Base-by-base conservation (phyloP, 345 rosid genomes). In the Limnanthes douglasii region DNA sequence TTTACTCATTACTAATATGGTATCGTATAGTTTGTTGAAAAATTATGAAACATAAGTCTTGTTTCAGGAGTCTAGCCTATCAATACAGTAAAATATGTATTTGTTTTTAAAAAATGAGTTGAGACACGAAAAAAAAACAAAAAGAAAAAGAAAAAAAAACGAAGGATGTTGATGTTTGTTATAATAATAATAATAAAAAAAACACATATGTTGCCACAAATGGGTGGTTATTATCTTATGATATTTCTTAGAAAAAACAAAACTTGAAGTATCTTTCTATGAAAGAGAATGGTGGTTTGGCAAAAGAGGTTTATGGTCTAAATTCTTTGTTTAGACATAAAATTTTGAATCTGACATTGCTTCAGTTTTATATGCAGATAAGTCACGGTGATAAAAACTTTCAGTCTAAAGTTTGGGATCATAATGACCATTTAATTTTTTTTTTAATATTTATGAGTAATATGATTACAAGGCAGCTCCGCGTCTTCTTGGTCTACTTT, bases 381-480 rank as follows among this genome's bases (percentile, higher is more conserved):
- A 48, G 34, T 42, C 88, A 78, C 26, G 72, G 69, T 2, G 79
- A 73, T 9, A 62, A 59, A 51, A 57, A 24, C 47, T 51, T 73
- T 30, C 73, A 75, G 50, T 37, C 66, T 41, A 68, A 58, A 34
- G 25, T 55, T 3, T 65, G 80, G 88, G 80, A 81, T 21, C 48
- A 68, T 43, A 50, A 56, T 41, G 82, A 73, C 20, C 65, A 71
- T 49, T 76, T 88, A n/a, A n/a, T 0, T 44, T 49, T 44, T 78
- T 77, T 38, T 59, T 77, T 44, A 76, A 76, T 23, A 56, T 88
- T 31, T 88, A 93, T 95, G 97, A 88, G 37, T 71, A 60, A 29
- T 88, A 95, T 1, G 97, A 88, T 60, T 78, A 86, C 0, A 93
- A 88, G 55, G 78, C 95, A 4, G 93, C 97, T 23, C 97, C 93